phyloP scores from a whole-genome alignment of 2,329 filamentous ascomycete species.

The Elsinoe fawcettii region DNA sequence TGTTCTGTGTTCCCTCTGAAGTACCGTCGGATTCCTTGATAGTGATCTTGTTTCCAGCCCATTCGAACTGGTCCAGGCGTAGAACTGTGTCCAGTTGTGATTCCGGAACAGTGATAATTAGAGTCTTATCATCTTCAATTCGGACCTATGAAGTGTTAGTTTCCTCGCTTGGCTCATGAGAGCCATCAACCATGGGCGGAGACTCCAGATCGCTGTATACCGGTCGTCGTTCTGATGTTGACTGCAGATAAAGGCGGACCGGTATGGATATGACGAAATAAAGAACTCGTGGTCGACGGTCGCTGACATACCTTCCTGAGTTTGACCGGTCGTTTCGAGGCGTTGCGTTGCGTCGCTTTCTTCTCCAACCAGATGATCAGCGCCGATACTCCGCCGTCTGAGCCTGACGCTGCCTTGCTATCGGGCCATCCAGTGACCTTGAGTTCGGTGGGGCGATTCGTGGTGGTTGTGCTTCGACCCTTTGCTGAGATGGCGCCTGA shows the following conservation, averaged over 20 bases:
- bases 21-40: slow-evolving; percentile 26
- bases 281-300: slow-evolving; percentile 17
- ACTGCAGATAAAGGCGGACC: slow-evolving; percentile 26
- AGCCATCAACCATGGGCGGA: slow-evolving; percentile 17
- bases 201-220: slow-evolving; percentile 18
- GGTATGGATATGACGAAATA: slow-evolving; percentile 19
- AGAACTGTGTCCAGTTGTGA: slow-evolving; percentile 30
- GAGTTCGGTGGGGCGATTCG: slow-evolving; percentile 26
- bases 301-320: slow-evolving; percentile 32
- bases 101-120: slow-evolving; percentile 32
- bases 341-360: slow-evolving; percentile 28
- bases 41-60: slow-evolving; percentile 33
- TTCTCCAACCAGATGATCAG: slow-evolving; percentile 36
- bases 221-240: slow-evolving; percentile 28
- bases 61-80: slow-evolving; percentile 35
- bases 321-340: slow-evolving; percentile 27
- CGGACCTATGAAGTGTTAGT: slow-evolving; percentile 27
- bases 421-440: slow-evolving; percentile 36
- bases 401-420: slow-evolving; percentile 29
- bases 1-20: slow-evolving; percentile 39
- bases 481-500: slow-evolving; percentile 24
- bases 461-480: neutral
- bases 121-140: slow-evolving; percentile 30
- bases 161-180: slow-evolving; percentile 2
- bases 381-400: slow-evolving; percentile 30